Evolutionary conservation across 306 rosid species (phyloP), one percentile per base, ranked within the genome.

Genomic region (Castanopsis chinensis): DNA sequence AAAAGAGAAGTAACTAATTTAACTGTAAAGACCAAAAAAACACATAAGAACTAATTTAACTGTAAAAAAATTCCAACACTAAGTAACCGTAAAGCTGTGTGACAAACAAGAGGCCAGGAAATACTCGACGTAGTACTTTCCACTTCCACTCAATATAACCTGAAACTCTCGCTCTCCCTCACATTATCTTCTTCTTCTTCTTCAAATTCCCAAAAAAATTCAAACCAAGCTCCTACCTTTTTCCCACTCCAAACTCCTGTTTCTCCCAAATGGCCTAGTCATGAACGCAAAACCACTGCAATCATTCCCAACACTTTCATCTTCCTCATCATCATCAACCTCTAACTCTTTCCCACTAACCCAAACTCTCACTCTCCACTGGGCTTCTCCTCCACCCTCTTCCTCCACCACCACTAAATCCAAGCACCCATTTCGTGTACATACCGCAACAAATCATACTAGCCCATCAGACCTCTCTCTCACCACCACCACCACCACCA

Each of bases 251-350:
- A 30, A 43, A 43, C 43, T 57, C 11, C 49, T 51, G 54, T 35
- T 45, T 6, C 61, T 28, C 61, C 61, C 84, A 72, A 73, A 93
- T 92, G 98, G 93, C 70, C 65, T 82, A 84, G 72, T 80, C 74
- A 94, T 94, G 98, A 94, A 85, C 78, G 65, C 85, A 6, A 74
- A 79, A 14, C 83, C 87, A 2, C 79, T 78, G 6, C 83, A 83
- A 2, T 70, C 79, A 17, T 70, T 75, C 3, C 58, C 83, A 14
- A 19, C 78, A 0, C 76, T 67, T 17, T 56, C 86, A 19, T 35
- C 80, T 27, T 32, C 89, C 27, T 76, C 86, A 3, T 60, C 82
- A 35, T 55, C 81, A 27, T 56, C 85, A 32, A 18, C 53, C 43
- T 76, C 81, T 11, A 69, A 77, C 58, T 32, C 82, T n/a, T 71